phyloP scores from a whole-genome alignment of 1,139 yeast species.

The Candida albicans region DNA sequence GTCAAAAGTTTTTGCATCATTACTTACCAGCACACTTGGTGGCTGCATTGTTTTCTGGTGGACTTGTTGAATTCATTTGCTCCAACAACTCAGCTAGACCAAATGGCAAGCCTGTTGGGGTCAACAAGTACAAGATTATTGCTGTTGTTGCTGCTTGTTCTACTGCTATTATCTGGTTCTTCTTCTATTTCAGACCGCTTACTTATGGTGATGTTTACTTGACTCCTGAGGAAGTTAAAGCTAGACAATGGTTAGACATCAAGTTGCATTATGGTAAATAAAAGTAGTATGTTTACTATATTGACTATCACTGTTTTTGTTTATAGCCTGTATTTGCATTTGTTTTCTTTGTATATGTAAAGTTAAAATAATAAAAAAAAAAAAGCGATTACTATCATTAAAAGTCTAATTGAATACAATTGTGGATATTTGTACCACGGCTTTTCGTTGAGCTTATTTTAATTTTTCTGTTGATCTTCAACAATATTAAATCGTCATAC shows the following conservation, averaged over 20 bases:
- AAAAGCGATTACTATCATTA: no score
- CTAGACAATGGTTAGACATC: conserved; percentile 81
- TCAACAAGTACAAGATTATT: conserved; percentile 27
- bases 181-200: conserved; percentile 76
- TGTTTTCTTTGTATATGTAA: no score
- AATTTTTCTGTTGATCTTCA: no score
- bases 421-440: no score
- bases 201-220: conserved; percentile 79
- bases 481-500: no score
- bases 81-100: conserved; percentile 51
- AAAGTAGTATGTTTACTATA: neutral
- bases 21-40: conserved; percentile 94
- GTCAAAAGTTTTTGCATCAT: conserved; percentile 94
- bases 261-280: conserved; percentile 82
- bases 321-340: no score
- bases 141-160: conserved; percentile 43
- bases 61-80: conserved; percentile 73
- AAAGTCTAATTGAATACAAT: no score
- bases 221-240: conserved; percentile 60
- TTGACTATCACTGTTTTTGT: no score
- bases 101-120: conserved; percentile 20
- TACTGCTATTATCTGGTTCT: conserved; percentile 57
- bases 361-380: no score
- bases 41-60: conserved; percentile 83
- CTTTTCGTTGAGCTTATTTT: no score